Evolutionary conservation across 2,329 filamentous ascomycete species (phyloP).

Genomic region (Aspergillus sp.): DNA sequence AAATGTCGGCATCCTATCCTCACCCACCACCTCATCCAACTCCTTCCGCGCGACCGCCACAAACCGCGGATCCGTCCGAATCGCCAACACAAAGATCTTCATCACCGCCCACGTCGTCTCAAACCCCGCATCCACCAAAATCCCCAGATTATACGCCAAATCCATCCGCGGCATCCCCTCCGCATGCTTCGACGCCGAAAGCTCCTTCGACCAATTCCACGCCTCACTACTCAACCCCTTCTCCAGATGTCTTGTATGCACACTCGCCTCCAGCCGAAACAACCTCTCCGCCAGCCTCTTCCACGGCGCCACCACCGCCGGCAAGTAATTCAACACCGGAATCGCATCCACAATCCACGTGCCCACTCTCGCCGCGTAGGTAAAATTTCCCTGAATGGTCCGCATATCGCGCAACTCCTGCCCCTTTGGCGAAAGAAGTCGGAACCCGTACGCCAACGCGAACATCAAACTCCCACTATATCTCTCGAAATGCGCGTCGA

Average conservation of each 20-base stretch:
- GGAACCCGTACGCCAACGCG: slow-evolving; percentile 54
- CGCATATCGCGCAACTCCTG: slow-evolving; percentile 49
- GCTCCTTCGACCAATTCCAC: slow-evolving; percentile 34
- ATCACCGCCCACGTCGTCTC: slow-evolving; percentile 52
- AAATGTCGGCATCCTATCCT: slow-evolving; percentile 32
- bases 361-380: slow-evolving; percentile 48
- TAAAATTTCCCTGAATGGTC: slow-evolving; percentile 52
- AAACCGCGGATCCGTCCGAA: slow-evolving; percentile 47
- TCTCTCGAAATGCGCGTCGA: slow-evolving; percentile 50
- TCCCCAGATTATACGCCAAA: slow-evolving; percentile 49
- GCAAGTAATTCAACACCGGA: slow-evolving; percentile 47
- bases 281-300: slow-evolving; percentile 34
- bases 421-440: slow-evolving; percentile 45
- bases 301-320: slow-evolving; percentile 37
- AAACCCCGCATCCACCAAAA: slow-evolving; percentile 51
- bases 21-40: slow-evolving; percentile 38
- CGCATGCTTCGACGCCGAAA: slow-evolving; percentile 38
- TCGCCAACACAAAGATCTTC: slow-evolving; percentile 50
- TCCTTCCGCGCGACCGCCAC: slow-evolving; percentile 43
- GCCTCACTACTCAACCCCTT: slow-evolving; percentile 11
- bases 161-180: slow-evolving; percentile 45
- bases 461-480: slow-evolving; percentile 55
- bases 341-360: slow-evolving; percentile 48
- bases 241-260: slow-evolving; percentile 24
- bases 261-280: slow-evolving; percentile 21